phyloP scores from a whole-genome alignment of 2,329 filamentous ascomycete genomes.

The Bipolaris gigantea region DNA sequence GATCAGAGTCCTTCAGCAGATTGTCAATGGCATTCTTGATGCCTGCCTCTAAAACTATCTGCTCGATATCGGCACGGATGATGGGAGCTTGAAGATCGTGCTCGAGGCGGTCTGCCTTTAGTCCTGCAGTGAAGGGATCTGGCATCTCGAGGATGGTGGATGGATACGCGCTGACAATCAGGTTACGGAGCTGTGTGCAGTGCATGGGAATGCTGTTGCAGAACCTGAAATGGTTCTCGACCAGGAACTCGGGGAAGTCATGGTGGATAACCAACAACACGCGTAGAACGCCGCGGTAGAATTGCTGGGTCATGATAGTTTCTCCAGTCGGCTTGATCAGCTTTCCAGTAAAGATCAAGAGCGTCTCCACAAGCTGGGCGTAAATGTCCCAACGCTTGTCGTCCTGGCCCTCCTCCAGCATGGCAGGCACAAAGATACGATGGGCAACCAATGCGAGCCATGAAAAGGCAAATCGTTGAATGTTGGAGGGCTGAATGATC shows the following conservation, averaged over 20 bases:
- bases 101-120: constrained; percentile 76
- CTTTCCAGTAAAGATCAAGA: constrained; percentile 75
- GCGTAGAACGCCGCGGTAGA: constrained; percentile 82
- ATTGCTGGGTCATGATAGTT: constrained; percentile 71
- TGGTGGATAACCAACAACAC: constrained; percentile 85
- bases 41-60: constrained; percentile 53
- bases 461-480: constrained; percentile 80
- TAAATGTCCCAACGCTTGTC: constrained; percentile 73
- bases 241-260: constrained; percentile 91
- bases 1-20: constrained; percentile 56
- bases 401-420: constrained; percentile 65
- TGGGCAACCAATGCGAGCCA: constrained; percentile 86
- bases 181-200: constrained; percentile 84
- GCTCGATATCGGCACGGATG: constrained; percentile 64
- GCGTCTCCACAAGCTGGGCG: constrained; percentile 70
- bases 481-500: constrained; percentile 72
- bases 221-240: constrained; percentile 81
- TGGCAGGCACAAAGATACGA: constrained; percentile 76
- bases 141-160: constrained; percentile 70
- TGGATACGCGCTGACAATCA: constrained; percentile 81
- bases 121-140: constrained; percentile 70
- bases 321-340: constrained; percentile 75
- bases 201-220: constrained; percentile 80
- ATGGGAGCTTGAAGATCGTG: constrained; percentile 70
- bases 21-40: constrained; percentile 59